phyloP scores from a whole-genome alignment of 2,329 filamentous ascomycete species.

The Chaetomium sp. region DNA sequence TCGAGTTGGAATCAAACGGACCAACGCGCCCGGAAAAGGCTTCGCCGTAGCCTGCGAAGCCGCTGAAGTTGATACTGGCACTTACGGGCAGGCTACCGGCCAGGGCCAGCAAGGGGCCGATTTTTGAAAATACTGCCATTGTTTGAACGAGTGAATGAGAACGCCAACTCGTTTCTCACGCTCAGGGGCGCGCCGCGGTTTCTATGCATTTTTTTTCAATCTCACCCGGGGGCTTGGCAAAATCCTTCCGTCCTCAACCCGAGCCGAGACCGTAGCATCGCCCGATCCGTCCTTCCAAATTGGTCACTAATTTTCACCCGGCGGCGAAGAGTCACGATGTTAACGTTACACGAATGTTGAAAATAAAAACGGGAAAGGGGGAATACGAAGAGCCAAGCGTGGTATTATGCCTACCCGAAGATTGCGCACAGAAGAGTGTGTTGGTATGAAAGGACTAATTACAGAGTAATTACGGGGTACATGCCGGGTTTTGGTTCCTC shows the following conservation, averaged over 20 bases:
- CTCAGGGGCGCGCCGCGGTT: too few relatives aligned
- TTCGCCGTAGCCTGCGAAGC: constrained; percentile 10
- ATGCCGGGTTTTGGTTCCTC: too few relatives aligned
- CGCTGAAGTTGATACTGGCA: neutral
- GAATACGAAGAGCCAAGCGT: neutral
- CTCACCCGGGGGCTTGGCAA: neutral
- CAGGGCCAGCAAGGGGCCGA: neutral
- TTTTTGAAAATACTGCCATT: neutral
- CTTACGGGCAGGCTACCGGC: neutral
- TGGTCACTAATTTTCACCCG: neutral
- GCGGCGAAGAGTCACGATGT: neutral
- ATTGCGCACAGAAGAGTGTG: too few relatives aligned
- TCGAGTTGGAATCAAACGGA: constrained; percentile 13
- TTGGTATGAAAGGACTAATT: too few relatives aligned
- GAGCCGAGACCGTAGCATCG: neutral
- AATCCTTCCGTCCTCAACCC: neutral
- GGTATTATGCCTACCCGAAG: too few relatives aligned
- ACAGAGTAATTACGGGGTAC: too few relatives aligned
- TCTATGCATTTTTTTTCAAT: too few relatives aligned
- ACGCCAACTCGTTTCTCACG: too few relatives aligned
- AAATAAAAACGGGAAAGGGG: neutral
- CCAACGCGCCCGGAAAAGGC: neutral
- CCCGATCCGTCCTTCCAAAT: neutral
- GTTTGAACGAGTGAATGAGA: too few relatives aligned
- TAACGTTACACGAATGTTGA: neutral